Conservation (phyloP, 2,329 filamentous ascomycete genomes). For the Clarireedia homoeocarpa region DNA sequence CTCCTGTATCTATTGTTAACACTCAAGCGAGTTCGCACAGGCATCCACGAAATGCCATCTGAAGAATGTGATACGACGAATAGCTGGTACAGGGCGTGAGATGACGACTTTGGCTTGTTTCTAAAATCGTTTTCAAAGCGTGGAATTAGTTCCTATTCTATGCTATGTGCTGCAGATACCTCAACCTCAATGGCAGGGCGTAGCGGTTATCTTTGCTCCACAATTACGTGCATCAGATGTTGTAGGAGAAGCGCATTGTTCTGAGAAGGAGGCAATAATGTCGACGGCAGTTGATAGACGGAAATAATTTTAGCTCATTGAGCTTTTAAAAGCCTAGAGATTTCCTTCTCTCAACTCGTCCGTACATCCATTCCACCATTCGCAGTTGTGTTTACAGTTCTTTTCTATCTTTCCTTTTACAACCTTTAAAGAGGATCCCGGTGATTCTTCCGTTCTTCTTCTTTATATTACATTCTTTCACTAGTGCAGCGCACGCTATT, state of each 20-base stretch:
- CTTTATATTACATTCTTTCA: constrained; percentile 2
- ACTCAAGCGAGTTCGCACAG: not conserved
- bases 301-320: not conserved
- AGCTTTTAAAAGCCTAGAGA: not conserved
- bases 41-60: not conserved
- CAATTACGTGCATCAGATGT: not conserved
- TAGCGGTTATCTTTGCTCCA: not conserved
- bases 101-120: not conserved
- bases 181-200: not conserved
- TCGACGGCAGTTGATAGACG: not conserved
- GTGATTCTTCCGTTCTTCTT: constrained; percentile 2
- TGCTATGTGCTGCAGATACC: not conserved
- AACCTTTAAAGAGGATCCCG: not conserved
- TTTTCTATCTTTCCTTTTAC: not conserved
- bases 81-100: not conserved
- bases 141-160: not conserved
- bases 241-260: not conserved
- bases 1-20: not conserved
- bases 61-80: not conserved
- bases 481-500: not conserved
- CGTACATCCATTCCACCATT: not conserved
- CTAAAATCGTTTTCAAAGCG: not conserved
- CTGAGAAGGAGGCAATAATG: not conserved
- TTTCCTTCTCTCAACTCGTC: not conserved
- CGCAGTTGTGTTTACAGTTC: not conserved